Evolutionary conservation across 805 yeast genomes (phyloP).

Genomic region (Komagataella phaffii): DNA sequence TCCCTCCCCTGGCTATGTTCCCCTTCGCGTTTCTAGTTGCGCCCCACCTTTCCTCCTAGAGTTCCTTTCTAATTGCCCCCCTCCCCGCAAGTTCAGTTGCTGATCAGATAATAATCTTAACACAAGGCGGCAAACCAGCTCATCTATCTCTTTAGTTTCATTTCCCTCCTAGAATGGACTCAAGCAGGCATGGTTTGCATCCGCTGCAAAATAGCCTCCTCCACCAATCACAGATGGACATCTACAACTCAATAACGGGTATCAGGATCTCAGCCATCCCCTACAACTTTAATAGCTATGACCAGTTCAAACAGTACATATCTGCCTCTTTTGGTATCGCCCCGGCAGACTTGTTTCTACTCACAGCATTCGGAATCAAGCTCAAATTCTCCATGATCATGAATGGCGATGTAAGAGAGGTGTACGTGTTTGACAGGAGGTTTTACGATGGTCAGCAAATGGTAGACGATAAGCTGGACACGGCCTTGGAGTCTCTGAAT

Average conservation of each 20-base stretch:
- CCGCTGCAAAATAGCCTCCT: background rate
- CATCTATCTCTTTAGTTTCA: background rate
- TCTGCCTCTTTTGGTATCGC: slow-evolving; percentile 27
- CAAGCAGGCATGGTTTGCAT: background rate
- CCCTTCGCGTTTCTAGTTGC: background rate
- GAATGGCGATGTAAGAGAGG: slow-evolving; percentile 34
- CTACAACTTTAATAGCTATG: slow-evolving; percentile 24
- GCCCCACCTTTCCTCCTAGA: background rate
- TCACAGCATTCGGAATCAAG: slow-evolving; percentile 55
- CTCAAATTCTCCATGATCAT: slow-evolving; percentile 37
- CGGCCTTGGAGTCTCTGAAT: slow-evolving; percentile 10
- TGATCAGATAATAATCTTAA: background rate
- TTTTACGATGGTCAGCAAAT: slow-evolving; percentile 21
- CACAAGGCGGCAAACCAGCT: background rate
- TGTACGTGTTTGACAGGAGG: slow-evolving; percentile 52
- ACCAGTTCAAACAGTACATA: slow-evolving; percentile 27
- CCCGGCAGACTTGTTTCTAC: slow-evolving; percentile 27
- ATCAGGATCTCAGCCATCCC: slow-evolving; percentile 19
- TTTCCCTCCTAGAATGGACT: background rate
- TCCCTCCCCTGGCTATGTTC: background rate
- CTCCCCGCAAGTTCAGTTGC: background rate
- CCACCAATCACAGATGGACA: slow-evolving; percentile 6
- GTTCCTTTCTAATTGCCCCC: background rate
- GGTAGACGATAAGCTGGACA: slow-evolving; percentile 13
- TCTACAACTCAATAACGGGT: slow-evolving; percentile 33